A percentile compares a stretch with the other conserved stretches of the same genome.
Conservation (phyloP, 2,329 filamentous ascomycete species). For the Parastagonospora nodorum region DNA sequence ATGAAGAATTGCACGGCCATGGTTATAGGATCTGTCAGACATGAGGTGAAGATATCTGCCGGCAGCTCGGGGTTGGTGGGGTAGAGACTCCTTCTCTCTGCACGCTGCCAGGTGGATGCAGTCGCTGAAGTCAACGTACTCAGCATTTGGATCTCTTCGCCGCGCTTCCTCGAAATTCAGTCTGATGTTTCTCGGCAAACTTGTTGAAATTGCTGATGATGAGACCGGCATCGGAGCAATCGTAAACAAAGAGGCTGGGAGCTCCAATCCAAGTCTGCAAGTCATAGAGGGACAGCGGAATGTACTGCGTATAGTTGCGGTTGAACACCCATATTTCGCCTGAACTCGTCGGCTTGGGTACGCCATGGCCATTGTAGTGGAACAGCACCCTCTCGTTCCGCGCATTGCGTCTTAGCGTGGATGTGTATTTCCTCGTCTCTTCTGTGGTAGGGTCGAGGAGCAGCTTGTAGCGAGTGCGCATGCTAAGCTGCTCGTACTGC, state of each 20-base stretch:
- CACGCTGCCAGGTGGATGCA: slow-evolving; percentile 94
- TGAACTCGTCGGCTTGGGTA: slow-evolving; percentile 91
- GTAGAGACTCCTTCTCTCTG: slow-evolving; percentile 85
- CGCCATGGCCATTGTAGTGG: slow-evolving; percentile 98
- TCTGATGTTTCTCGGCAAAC: slow-evolving; percentile 92
- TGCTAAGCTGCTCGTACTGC: slow-evolving; percentile 93
- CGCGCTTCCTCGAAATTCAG: slow-evolving; percentile 82
- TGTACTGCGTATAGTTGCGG: slow-evolving; percentile 98
- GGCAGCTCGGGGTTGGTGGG: slow-evolving; percentile 90
- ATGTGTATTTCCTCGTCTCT: slow-evolving; percentile 95
- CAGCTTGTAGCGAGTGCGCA: slow-evolving; percentile 96
- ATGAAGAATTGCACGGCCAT: slow-evolving; percentile 98
- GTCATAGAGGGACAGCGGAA: slow-evolving; percentile 93
- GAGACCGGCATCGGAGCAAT: slow-evolving; percentile 94
- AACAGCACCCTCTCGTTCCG: slow-evolving; percentile 97
- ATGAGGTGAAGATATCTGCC: slow-evolving; percentile 94
- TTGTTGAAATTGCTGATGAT: slow-evolving; percentile 94
- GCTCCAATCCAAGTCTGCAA: slow-evolving; percentile 94
- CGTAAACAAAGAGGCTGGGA: slow-evolving; percentile 95
- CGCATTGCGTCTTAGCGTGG: slow-evolving; percentile 85
- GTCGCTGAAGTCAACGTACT: slow-evolving; percentile 71
- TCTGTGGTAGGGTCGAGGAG: slow-evolving; percentile 96
- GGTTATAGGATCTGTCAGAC: slow-evolving; percentile 94
- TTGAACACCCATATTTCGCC: slow-evolving; percentile 99
- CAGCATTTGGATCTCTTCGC: slow-evolving; percentile 73